Evolutionary conservation across 106 monocot genomes (phyloP).

Genomic region (Acorus gramineus): DNA sequence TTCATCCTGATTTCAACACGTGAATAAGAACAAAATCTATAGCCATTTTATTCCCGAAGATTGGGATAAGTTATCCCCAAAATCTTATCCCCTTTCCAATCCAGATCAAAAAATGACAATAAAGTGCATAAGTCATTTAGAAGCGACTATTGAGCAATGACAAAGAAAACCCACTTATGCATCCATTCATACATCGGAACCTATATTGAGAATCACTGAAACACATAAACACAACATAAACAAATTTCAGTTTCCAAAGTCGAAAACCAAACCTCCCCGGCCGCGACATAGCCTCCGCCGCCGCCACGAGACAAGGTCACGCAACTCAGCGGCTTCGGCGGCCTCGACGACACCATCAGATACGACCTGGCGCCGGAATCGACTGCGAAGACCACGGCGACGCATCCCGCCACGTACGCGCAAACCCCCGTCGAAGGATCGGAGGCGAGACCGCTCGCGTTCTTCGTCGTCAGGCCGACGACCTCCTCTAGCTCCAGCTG

Average conservation of each 20-base stretch:
- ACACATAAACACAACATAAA: not conserved
- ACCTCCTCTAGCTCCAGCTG: constrained; percentile 7
- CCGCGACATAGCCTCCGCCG: constrained; percentile 1
- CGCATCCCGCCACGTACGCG: constrained; percentile 9
- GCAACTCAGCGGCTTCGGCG: constrained; percentile 7
- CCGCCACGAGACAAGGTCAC: constrained; percentile 4
- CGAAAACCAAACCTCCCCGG: constrained; percentile 5
- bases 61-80: too few species aligned
- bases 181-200: not conserved
- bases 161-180: not conserved
- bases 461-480: constrained; percentile 11
- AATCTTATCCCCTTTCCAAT: too few species aligned
- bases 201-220: not conserved
- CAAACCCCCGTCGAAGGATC: constrained; percentile 1
- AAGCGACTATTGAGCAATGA: not conserved
- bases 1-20: too few species aligned
- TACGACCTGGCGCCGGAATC: not conserved
- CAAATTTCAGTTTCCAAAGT: not conserved
- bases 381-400: constrained; percentile 3
- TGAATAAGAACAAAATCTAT: too few species aligned
- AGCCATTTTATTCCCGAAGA: too few species aligned
- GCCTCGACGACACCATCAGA: constrained; percentile 7
- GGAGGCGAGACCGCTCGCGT: constrained; percentile 5
- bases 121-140: too few species aligned
- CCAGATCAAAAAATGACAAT: too few species aligned